Percentiles rank a stretch among this genome's conserved stretches.
phyloP scores from a whole-genome alignment of 371 early-diverging fungal genomes.

The Mucor sp. region DNA sequence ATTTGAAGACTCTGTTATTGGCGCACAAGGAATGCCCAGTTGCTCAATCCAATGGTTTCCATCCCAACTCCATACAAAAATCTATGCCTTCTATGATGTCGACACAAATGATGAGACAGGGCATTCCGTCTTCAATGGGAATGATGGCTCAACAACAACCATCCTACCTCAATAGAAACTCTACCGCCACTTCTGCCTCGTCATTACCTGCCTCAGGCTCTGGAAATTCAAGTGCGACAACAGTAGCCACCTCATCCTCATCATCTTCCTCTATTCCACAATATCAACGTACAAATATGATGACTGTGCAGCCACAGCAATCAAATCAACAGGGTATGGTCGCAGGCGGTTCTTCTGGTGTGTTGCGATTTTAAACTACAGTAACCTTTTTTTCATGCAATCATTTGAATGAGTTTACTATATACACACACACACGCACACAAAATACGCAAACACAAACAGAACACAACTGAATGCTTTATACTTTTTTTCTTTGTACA shows the following conservation, averaged over 20 bases:
- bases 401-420: background rate
- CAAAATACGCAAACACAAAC: too few relatives aligned
- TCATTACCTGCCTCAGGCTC: background rate
- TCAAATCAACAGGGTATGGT: conserved; percentile 29
- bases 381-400: background rate
- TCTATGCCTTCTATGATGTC: conserved; percentile 22
- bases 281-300: conserved; percentile 15
- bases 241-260: background rate
- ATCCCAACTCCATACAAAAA: conserved; percentile 30
- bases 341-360: conserved; percentile 26
- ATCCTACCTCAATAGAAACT: background rate
- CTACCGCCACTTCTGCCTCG: background rate
- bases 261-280: conserved; percentile 4
- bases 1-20: conserved; percentile 71
- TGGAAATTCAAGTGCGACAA: background rate
- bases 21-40: conserved; percentile 81
- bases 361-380: conserved; percentile 24
- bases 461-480: background rate
- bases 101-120: conserved; percentile 16
- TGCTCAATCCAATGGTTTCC: conserved; percentile 67
- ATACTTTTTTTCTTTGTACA: conserved; percentile 11
- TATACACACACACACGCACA: background rate
- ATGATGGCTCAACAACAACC: conserved; percentile 6
- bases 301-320: conserved; percentile 14
- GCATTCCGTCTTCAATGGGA: background rate